Evolutionary conservation across 129 eudicot species (phyloP), one percentile per base, ranked within the genome.

Genomic region (Logfia minima): DNA sequence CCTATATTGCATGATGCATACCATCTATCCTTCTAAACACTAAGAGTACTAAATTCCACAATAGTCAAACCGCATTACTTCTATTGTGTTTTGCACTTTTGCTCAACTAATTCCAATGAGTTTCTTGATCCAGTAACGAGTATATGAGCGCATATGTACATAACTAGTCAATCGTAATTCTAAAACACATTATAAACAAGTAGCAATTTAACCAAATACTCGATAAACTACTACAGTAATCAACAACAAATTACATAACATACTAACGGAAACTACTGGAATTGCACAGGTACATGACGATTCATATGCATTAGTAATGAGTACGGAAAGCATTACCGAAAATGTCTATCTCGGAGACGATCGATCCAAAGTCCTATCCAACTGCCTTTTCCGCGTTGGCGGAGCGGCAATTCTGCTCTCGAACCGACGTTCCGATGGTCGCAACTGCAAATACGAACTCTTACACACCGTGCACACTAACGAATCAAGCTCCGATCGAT

Each of bases 401-500:
- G 92, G 88, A 0, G 81, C 87, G 2, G 96, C 92, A 13, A 77
- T 90, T 26, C 83, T 90, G 52, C 92, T 90, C 71, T 90, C 96
- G 0, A 87, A 82, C 72, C 59, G 80, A 8, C 58, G 68, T 0
- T 71, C 81, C 5, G 87, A 87, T 41, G 53, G 62, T 4, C 35
- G n/a, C 0, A 48, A n/a, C 4, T 84, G 83, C 55, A 90, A 90
- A 31, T 90, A 90, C 68, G 76, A 87, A 18, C 90, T 87, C 70
- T 70, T 78, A 64, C 92, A 90, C 66, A 64, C 88, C 4, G 86
- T 90, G 6, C 87, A 79, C 75, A 84, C 90, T 0, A 81, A 90
- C 74, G 81, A 74, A 52, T 79, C 92, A 16, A 77, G 79, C 2
- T 84, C 81, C 22, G 86, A 86, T 51, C 26, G 19, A 4, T 84